These are phyloP conservation scores for Silene uniflora DNA, from an alignment of 148 eudicot species.

Conservation along the genomic window DNA sequence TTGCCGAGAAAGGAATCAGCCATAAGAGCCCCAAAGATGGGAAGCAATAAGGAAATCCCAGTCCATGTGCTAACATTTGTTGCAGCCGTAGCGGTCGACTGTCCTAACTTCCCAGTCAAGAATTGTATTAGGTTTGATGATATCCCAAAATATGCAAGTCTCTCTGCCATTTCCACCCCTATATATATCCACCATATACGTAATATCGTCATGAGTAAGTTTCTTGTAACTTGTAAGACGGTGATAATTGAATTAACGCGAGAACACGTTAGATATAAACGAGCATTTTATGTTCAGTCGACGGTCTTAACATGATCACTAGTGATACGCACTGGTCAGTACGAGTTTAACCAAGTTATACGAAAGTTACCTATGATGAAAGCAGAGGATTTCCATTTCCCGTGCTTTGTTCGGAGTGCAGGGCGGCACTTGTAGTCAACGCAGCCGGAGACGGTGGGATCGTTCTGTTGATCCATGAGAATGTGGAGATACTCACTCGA, in stretches of 20 bases:
- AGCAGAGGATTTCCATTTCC: conserved; percentile 53
- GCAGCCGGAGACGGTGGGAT: conserved; percentile 14
- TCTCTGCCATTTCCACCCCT: conserved; percentile 30
- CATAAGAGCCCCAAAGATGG: conserved; percentile 39
- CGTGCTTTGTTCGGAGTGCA: conserved; percentile 40
- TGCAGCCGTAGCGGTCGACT: conserved; percentile 47
- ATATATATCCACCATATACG: not conserved
- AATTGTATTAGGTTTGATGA: conserved; percentile 24
- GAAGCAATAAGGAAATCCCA: conserved; percentile 32
- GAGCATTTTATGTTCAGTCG: too few relatives aligned
- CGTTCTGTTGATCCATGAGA: not conserved
- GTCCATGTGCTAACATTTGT: conserved; percentile 38
- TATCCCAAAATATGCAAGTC: conserved; percentile 32
- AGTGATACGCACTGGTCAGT: too few relatives aligned
- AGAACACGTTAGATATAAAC: too few relatives aligned
- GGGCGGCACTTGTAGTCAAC: conserved; percentile 45
- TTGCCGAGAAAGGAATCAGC: conserved; percentile 47
- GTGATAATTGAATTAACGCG: not conserved
- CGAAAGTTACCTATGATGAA: conserved; percentile 51
- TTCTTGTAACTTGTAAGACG: not conserved
- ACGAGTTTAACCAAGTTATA: too few relatives aligned
- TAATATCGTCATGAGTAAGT: not conserved
- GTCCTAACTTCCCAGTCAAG: conserved; percentile 39
- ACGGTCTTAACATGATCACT: too few relatives aligned
- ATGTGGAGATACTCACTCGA: not conserved